Base-by-base conservation (phyloP, 768 basidiomycete genomes). In the Sporobolomyces pararoseus region DNA sequence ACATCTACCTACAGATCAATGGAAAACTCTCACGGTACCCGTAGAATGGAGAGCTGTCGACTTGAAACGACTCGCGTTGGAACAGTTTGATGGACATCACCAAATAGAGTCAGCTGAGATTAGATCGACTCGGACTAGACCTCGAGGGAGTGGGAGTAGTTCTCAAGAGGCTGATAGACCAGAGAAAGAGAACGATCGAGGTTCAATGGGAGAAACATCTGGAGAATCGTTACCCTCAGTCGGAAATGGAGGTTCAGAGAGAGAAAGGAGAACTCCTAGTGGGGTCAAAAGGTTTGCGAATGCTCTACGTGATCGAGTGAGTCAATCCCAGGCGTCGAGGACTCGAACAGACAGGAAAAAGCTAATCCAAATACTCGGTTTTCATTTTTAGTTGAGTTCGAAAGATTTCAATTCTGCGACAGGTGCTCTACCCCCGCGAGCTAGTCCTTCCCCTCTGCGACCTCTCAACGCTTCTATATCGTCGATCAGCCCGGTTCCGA, bases 261-360 rank as follows among this genome's bases (percentile, higher is more conserved):
- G 19, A 46, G 32, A 61, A 10, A 47, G 39, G 27, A 32, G 39
- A n/a, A 44, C 37, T 39, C 57, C 57, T n/a, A n/a, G n/a, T 7
- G 58, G 58, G 3, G 59, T 61, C 32, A 47, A 25, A 32, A 32
- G 59, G 29, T 49, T 61, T 39, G 46, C 59, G 9, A 47, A 23
- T 47, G 59, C 59, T 32, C 32, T 61, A 47, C 46, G 59, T 23
- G 59, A 61, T 35, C 59, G 59, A 10, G 59, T 61, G 25, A 46
- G 42, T 19, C 17, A 6, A 4, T 12, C 19, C 37, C 6, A 7
- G 25, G 12, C 21, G 5, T 39, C 37, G 35, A 4, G 23, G 34
- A 47, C 10, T 13, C 10, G 14, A 47, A 23, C 7, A 16, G 35
- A 21, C 2, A 29, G 27, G 42, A 25, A 42, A 7, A 4, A 46